A percentile compares a stretch with the other conserved stretches of the same genome.
phyloP scores from a whole-genome alignment of 306 rosid genomes.

The Geum urbanum region DNA sequence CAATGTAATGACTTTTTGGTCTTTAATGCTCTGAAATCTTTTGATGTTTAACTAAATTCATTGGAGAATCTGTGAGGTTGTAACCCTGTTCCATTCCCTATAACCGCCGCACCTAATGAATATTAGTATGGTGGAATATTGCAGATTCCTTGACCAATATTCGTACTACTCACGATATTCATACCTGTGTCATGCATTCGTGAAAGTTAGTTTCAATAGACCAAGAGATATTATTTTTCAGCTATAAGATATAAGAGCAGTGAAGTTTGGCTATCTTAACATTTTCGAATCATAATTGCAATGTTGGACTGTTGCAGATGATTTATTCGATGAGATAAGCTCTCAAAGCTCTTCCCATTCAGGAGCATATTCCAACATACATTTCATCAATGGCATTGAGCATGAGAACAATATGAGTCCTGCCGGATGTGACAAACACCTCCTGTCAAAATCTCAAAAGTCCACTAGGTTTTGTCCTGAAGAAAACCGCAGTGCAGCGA shows the following conservation, averaged over 20 bases:
- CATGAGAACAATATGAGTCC: conserved; percentile 32
- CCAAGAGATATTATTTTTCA: not conserved
- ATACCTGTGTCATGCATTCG: not conserved
- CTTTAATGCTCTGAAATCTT: not conserved
- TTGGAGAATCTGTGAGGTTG: not conserved
- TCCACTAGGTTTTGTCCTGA: conserved; percentile 49
- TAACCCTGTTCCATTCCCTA: not conserved
- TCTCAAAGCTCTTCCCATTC: conserved; percentile 65
- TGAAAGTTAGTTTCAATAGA: not conserved
- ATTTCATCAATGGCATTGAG: conserved; percentile 43
- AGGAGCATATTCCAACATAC: conserved; percentile 57
- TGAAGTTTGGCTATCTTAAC: not conserved
- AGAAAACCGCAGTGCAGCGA: conserved; percentile 31
- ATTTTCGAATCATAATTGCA: conserved; percentile 18
- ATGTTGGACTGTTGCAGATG: conserved; percentile 54
- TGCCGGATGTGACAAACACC: conserved; percentile 38
- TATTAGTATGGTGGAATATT: not conserved
- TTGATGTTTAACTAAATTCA: not conserved
- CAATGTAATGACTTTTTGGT: not conserved
- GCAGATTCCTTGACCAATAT: not conserved
- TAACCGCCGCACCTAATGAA: not conserved
- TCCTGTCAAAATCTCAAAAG: conserved; percentile 40
- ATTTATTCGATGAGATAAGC: conserved; percentile 58
- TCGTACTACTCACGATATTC: too few species aligned
- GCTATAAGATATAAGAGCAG: not conserved